phyloP scores from a whole-genome alignment of 2,329 filamentous ascomycete genomes.

The Cercospora sp. region DNA sequence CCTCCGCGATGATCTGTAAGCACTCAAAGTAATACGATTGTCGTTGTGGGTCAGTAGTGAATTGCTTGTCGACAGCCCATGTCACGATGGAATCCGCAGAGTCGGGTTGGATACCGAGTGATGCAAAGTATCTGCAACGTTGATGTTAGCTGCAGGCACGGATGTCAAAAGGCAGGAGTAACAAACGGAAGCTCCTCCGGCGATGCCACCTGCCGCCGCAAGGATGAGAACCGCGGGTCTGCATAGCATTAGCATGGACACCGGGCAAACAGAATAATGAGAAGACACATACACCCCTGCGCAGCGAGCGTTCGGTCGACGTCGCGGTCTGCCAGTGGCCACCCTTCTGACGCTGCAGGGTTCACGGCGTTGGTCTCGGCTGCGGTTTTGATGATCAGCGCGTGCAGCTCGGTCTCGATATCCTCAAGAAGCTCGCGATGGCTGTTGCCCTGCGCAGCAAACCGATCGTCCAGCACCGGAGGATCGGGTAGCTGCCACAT shows the following conservation, averaged over 20 bases:
- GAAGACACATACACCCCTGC: constrained; percentile 37
- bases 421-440: constrained; percentile 57
- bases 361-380: constrained; percentile 32
- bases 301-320: constrained; percentile 38
- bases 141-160: constrained; percentile 10
- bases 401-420: constrained; percentile 58
- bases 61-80: constrained; percentile 64
- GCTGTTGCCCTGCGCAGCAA: constrained; percentile 29
- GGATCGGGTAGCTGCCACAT: constrained; percentile 38
- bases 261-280: not conserved
- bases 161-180: not conserved
- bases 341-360: constrained; percentile 34
- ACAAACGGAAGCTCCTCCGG: constrained; percentile 32
- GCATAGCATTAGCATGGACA: not conserved
- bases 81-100: constrained; percentile 63
- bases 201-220: constrained; percentile 23
- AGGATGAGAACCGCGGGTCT: constrained; percentile 31
- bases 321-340: constrained; percentile 37
- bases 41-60: constrained; percentile 55
- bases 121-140: constrained; percentile 50
- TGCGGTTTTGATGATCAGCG: constrained; percentile 49
- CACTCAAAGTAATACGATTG: constrained; percentile 65
- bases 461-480: constrained; percentile 23
- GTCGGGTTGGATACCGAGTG: constrained; percentile 62
- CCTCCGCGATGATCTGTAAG: constrained; percentile 60